Evolutionary conservation across 768 basidiomycete species (phyloP).

Genomic region (Chlorophyllum brunneum): DNA sequence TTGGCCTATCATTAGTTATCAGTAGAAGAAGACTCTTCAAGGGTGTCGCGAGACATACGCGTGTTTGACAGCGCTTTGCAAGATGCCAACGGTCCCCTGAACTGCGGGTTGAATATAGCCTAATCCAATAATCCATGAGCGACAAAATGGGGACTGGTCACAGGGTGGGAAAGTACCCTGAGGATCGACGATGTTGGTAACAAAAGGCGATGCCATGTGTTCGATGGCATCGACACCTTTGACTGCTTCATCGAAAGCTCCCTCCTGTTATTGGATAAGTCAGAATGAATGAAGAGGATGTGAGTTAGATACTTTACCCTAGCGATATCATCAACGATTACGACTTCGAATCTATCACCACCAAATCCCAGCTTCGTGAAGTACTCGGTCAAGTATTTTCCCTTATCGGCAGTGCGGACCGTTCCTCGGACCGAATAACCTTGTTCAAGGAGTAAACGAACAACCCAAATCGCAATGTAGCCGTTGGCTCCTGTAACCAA

Average conservation of each 20-base stretch:
- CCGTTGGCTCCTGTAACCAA: conserved; percentile 61
- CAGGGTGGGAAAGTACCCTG: conserved; percentile 18
- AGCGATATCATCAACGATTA: conserved; percentile 66
- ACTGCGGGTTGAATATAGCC: conserved; percentile 71
- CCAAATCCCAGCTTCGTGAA: conserved; percentile 54
- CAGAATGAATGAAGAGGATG: background rate
- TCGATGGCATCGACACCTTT: conserved; percentile 69
- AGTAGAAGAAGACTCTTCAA: background rate
- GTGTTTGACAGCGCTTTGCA: conserved; percentile 54
- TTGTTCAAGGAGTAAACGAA: conserved; percentile 48
- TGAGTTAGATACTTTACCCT: conserved; percentile 18
- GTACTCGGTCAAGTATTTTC: conserved; percentile 46
- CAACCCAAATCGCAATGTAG: conserved; percentile 58
- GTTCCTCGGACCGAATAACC: conserved; percentile 67
- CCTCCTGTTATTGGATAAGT: conserved; percentile 35
- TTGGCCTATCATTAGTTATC: conserved; percentile 22
- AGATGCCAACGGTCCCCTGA: conserved; percentile 59
- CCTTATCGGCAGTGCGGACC: conserved; percentile 61
- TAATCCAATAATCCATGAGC: conserved; percentile 17
- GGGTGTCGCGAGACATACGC: conserved; percentile 29
- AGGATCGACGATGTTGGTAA: conserved; percentile 41
- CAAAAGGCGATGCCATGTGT: conserved; percentile 67
- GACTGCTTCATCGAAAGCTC: conserved; percentile 78
- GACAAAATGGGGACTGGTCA: background rate
- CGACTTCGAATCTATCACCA: conserved; percentile 54